A percentile compares a stretch with the other conserved stretches of the same genome.
Evolutionary conservation across 768 basidiomycete species (phyloP).

Genomic region (Pleurotus giganteus): DNA sequence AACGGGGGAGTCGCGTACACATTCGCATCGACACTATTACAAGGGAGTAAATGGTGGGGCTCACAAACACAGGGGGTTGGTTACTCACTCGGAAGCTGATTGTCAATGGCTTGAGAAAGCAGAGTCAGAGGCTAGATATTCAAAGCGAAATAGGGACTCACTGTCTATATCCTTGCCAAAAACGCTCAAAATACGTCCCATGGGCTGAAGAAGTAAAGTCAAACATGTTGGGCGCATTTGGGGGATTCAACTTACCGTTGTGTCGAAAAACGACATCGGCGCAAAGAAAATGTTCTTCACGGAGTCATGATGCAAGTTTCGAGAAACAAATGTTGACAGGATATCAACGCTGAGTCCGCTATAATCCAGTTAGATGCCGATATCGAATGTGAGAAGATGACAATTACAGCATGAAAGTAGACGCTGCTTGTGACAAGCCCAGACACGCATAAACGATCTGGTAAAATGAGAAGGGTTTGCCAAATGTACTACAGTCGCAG

Average conservation of each 20-base stretch:
- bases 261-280: constrained; percentile 79
- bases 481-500: constrained; percentile 34
- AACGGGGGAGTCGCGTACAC: constrained; percentile 34
- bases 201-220: constrained; percentile 33
- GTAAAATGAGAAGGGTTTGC: constrained; percentile 55
- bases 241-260: constrained; percentile 38
- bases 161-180: constrained; percentile 70
- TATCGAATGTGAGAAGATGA: background rate
- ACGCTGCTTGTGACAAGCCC: constrained; percentile 51
- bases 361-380: background rate
- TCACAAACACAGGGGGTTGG: background rate
- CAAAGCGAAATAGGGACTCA: constrained; percentile 22
- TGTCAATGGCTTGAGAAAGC: constrained; percentile 50
- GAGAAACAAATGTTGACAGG: constrained; percentile 58
- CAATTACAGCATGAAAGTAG: constrained; percentile 56
- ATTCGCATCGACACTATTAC: constrained; percentile 52
- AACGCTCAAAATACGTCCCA: constrained; percentile 58
- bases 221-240: background rate
- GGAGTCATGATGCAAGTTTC: constrained; percentile 58
- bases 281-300: constrained; percentile 62
- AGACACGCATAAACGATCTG: constrained; percentile 63
- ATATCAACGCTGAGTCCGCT: constrained; percentile 55
- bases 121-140: background rate
- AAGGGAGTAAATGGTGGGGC: background rate
- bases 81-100: constrained; percentile 52